These are phyloP conservation scores for Cochlearia excelsa DNA, from an alignment of 345 rosid genomes.

Conservation along the genomic window DNA sequence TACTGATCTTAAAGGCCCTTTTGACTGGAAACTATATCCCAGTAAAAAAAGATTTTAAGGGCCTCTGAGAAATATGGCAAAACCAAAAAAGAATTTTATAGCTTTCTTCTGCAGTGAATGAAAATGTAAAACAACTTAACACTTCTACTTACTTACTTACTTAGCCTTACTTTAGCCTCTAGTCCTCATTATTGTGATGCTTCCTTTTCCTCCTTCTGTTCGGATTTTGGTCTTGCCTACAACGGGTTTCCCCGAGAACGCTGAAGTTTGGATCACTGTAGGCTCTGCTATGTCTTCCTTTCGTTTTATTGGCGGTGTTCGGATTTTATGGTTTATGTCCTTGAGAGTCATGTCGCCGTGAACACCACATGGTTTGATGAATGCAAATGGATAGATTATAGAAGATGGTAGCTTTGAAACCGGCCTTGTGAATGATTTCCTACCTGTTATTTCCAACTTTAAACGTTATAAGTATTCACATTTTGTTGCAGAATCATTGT, in stretches of 20 bases:
- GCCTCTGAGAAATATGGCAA: slow-evolving; percentile 36
- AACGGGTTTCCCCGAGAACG: slow-evolving; percentile 98
- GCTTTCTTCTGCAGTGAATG: slow-evolving; percentile 18
- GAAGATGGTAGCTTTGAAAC: slow-evolving; percentile 75
- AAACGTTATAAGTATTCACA: slow-evolving; percentile 3
- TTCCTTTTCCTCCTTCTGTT: slow-evolving; percentile 97
- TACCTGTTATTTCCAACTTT: slow-evolving; percentile 44
- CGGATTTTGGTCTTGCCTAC: slow-evolving; percentile 96
- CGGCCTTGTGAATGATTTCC: slow-evolving; percentile 58
- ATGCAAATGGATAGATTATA: slow-evolving; percentile 82
- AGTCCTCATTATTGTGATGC: slow-evolving; percentile 96
- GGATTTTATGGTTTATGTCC: slow-evolving; percentile 89
- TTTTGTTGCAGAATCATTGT: not conserved
- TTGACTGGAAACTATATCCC: slow-evolving; percentile 15
- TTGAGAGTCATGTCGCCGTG: slow-evolving; percentile 90
- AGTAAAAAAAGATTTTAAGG: slow-evolving; percentile 18
- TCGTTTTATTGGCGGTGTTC: slow-evolving; percentile 59
- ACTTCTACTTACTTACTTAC: slow-evolving; percentile 4
- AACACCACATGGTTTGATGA: slow-evolving; percentile 87
- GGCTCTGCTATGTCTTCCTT: slow-evolving; percentile 56
- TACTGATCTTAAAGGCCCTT: slow-evolving; percentile 27
- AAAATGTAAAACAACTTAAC: not conserved
- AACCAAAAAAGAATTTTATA: not conserved
- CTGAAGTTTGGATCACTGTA: slow-evolving; percentile 72
- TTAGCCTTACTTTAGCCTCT: slow-evolving; percentile 50